Percentiles rank a stretch among this genome's conserved stretches.
These are phyloP conservation scores for Pythium periplocum DNA, from an alignment of 352 stramenopile species.

Conservation along the genomic window DNA sequence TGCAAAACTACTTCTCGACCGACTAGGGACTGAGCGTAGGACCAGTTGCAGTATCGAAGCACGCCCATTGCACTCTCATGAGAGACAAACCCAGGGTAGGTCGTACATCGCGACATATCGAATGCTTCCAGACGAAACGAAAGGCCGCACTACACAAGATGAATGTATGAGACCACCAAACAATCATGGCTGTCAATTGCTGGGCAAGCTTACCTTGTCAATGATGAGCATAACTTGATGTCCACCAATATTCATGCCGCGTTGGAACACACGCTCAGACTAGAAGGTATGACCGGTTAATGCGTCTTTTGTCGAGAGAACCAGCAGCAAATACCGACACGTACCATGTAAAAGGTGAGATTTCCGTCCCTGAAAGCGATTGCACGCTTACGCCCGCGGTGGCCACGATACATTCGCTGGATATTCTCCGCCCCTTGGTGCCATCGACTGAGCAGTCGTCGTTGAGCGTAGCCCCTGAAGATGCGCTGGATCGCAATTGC, in stretches of 20 bases:
- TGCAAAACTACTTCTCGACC: constrained; percentile 35
- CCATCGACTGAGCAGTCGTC: constrained; percentile 28
- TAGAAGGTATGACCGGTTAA: not conserved
- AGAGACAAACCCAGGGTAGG: constrained; percentile 52
- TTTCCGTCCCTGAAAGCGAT: constrained; percentile 59
- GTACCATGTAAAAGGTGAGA: constrained; percentile 60
- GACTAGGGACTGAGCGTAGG: constrained; percentile 31
- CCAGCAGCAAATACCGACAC: not conserved
- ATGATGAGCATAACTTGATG: constrained; percentile 47
- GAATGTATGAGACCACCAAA: not conserved
- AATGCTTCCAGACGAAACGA: constrained; percentile 60
- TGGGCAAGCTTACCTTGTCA: constrained; percentile 33
- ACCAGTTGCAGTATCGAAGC: constrained; percentile 59
- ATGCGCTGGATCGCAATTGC: constrained; percentile 50
- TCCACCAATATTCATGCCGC: constrained; percentile 42
- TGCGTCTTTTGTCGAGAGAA: not conserved
- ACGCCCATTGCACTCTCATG: constrained; percentile 39
- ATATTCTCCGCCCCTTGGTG: constrained; percentile 27
- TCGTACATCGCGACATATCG: constrained; percentile 37
- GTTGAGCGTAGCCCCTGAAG: constrained; percentile 40
- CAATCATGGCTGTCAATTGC: not conserved
- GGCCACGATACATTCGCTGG: constrained; percentile 51
- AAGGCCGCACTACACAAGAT: constrained; percentile 38
- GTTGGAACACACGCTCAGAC: constrained; percentile 54
- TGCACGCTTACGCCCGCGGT: constrained; percentile 42